Conservation (phyloP, 495 filamentous ascomycete species). For the Podospora bellae-mahoneyi region DNA sequence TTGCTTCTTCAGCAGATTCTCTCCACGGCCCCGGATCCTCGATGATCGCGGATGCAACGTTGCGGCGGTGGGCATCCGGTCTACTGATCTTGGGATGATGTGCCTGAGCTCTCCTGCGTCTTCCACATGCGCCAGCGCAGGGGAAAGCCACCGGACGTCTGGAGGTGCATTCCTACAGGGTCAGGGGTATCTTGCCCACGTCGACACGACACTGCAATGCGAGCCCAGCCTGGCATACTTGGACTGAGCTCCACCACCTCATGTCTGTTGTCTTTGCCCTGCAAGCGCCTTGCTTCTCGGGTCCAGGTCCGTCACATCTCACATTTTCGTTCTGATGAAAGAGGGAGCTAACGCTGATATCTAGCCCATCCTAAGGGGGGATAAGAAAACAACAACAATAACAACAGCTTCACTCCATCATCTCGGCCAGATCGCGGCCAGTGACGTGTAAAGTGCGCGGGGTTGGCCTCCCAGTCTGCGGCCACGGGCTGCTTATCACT, state of each 20-base stretch:
- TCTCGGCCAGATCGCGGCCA: constrained; percentile 23
- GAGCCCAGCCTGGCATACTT: neutral
- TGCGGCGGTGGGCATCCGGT: neutral
- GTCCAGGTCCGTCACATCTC: neutral
- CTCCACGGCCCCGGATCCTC: neutral
- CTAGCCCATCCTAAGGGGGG: neutral
- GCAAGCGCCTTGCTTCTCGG: constrained; percentile 13
- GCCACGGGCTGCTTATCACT: constrained; percentile 25
- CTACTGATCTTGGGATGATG: constrained; percentile 3
- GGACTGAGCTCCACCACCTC: neutral
- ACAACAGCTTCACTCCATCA: neutral
- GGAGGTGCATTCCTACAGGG: neutral
- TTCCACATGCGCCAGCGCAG: constrained; percentile 8
- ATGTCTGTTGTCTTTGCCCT: constrained; percentile 1
- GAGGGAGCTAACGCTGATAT: neutral
- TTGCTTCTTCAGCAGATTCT: neutral
- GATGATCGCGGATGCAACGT: constrained; percentile 4
- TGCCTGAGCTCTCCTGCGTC: neutral
- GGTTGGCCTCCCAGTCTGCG: constrained; percentile 30
- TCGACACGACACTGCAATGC: neutral
- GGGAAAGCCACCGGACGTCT: neutral
- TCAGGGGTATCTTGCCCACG: neutral
- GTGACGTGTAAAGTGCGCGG: constrained; percentile 29
- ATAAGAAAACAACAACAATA: neutral
- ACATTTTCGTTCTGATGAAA: neutral